Base-by-base conservation (phyloP, 176 grass and related monocot species). In the Stipa capillata region DNA sequence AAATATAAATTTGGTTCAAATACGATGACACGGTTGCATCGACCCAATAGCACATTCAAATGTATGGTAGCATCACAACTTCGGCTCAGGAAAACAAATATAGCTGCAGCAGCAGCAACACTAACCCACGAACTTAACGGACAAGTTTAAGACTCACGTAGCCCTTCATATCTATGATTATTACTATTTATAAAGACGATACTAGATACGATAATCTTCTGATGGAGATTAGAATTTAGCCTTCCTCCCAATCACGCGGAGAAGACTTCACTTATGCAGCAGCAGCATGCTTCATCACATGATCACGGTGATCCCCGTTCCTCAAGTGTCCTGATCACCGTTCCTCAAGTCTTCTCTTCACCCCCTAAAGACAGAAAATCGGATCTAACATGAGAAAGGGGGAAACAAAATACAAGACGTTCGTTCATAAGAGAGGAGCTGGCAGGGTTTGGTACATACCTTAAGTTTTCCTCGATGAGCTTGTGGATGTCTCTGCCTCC, bases 401-500 rank as follows among this genome's bases (percentile, higher is more conserved):
- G 50, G 21, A 23, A 17, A 53, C 20, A 53, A 53, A 50, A 20
- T 23, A 83, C 7, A 73, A 20, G 0, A 5, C 0, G 21, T 51
- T 58, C 12, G 4, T 18, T 35, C 11, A 42, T 20, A 31, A 52
- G 34, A n/a, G 5, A 78, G 5, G 47, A 40, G 10, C 34, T 37
- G 24, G 2, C 0, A 27, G 1, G 18, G 25, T 28, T 41, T 29
- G 15, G 9, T 31, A 61, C 67, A 12, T 32, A 63, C 84, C 69
- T 81, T 86, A 81, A 39, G 7, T 68, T 31, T 76, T 86, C 54
- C 49, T 63, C 24, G 31, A 75, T 27, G 84, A 75, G 14, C 48
- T 48, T 65, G 62, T 65, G 39, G 62, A 67, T 65, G 55, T 65
- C 77, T 75, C 29, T 6, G 70, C 69, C 51, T 79, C 37, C 3